Conservation (phyloP, 164 flowering plant species). For the Dillenia suffruticosa region DNA sequence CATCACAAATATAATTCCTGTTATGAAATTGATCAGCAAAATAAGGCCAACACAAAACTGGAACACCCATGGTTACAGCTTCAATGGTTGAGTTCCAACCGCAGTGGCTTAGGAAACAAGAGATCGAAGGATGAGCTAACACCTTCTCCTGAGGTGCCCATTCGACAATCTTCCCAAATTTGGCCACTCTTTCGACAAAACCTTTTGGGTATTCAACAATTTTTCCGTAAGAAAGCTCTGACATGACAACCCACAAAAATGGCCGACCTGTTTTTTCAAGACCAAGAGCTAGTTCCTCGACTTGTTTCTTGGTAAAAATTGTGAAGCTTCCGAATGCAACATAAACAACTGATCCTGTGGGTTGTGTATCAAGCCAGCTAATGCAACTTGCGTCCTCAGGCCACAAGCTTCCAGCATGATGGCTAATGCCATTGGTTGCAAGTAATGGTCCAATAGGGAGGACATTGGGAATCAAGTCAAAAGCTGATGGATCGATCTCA, state of each 20-base stretch:
- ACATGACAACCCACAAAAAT: slow-evolving; percentile 7
- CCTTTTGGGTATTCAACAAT: not conserved
- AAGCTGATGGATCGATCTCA: not conserved
- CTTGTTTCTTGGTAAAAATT: not conserved
- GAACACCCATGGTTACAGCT: slow-evolving; percentile 1
- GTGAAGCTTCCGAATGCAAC: slow-evolving; percentile 1
- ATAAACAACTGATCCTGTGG: slow-evolving; percentile 6
- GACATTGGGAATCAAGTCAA: not conserved
- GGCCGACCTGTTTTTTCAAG: not conserved
- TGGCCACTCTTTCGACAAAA: not conserved
- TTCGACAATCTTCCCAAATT: slow-evolving; percentile 5
- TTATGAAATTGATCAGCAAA: slow-evolving; percentile 3
- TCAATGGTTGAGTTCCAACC: not conserved
- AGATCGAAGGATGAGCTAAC: not conserved
- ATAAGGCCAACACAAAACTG: slow-evolving; percentile 8
- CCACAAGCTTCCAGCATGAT: slow-evolving; percentile 7
- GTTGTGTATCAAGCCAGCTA: slow-evolving; percentile 5
- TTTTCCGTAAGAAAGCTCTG: not conserved
- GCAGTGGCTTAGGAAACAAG: slow-evolving; percentile 3
- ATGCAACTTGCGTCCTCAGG: slow-evolving; percentile 6
- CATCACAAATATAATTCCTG: not conserved
- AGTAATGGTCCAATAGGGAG: slow-evolving; percentile 2
- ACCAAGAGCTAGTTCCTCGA: no score
- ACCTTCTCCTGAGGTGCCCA: slow-evolving; percentile 6
- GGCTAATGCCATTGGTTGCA: not conserved